Evolutionary conservation across 495 filamentous ascomycete genomes (phyloP), one percentile per base, ranked within the genome.

Genomic region (Xylaria curta): DNA sequence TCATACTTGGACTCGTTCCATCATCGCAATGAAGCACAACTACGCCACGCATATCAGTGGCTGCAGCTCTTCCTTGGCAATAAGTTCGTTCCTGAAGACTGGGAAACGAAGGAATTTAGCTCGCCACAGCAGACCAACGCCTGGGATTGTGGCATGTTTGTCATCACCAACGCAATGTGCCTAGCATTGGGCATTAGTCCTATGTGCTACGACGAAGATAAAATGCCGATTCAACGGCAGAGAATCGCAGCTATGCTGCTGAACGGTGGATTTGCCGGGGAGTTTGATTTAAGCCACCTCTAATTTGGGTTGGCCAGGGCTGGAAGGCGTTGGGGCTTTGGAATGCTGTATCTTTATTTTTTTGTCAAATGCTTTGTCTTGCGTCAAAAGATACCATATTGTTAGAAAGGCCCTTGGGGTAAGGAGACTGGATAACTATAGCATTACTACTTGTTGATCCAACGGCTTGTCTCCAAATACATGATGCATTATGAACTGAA

Each of bases 81-180:
- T 0, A 75, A 80, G 17, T 95, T 86, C 71, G 79, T 84, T 9
- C 86, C 85, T 24, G 79, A 79, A 0, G 91, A 96, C 42, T 97
- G 94, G 94, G 79, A 73, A 2, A 78, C 84, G 0, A 79, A 87
- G 2, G 77, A 84, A 2, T 81, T 83, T 8, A 80, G 75, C 0
- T 79, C 79, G 6, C 89, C 90, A 0, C 77, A 74, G 9, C 94
- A 97, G 73, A 82, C 82, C 60, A 97, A 97, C 74, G 86, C 86
- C 0, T 89, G 82, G 70, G 94, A 97, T 76, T 97, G 94, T 71
- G 94, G 94, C 7, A 91, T 94, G 3, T 97, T 95, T 75, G 85
- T 90, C 5, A 86, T 92, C 24, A 91, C 91, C 0, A 94, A 92
- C 44, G 90, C 90, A 44, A 90, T 93, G 68, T 92, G 90, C 74